Percentiles rank a stretch among this genome's conserved stretches.
These are phyloP conservation scores for Tolypocladium amazonense DNA, from an alignment of 2,329 filamentous ascomycete species.

Conservation along the genomic window DNA sequence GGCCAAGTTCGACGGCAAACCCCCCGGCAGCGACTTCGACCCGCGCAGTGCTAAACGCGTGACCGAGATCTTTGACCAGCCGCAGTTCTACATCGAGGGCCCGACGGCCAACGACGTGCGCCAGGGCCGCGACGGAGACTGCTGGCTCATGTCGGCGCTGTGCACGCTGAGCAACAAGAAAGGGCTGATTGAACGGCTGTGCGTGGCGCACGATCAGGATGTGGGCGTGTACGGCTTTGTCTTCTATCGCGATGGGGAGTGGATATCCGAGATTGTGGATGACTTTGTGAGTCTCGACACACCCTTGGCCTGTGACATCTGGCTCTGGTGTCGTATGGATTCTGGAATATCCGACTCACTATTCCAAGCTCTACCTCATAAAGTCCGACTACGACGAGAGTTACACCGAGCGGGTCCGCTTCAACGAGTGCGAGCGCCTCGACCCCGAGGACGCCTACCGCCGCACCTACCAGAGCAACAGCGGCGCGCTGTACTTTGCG, in stretches of 20 bases:
- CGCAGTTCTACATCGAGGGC: conserved; percentile 68
- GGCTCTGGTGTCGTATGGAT: too few species aligned
- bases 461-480: conserved; percentile 62
- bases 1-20: conserved; percentile 17
- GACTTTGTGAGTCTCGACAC: conserved; percentile 30
- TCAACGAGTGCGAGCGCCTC: conserved; percentile 33
- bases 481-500: conserved; percentile 64
- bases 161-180: conserved; percentile 67
- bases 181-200: conserved; percentile 61
- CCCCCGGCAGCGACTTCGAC: conserved; percentile 20
- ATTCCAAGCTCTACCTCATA: conserved; percentile 35
- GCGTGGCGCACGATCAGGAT: conserved; percentile 59
- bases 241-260: conserved; percentile 71
- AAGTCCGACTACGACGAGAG: conserved; percentile 52
- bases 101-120: conserved; percentile 68
- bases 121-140: conserved; percentile 71
- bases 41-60: conserved; percentile 58
- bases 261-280: conserved; percentile 49
- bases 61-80: conserved; percentile 63
- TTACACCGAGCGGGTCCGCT: conserved; percentile 33
- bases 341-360: not conserved
- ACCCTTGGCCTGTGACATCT: not conserved
- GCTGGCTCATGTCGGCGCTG: conserved; percentile 76
- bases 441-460: conserved; percentile 51
- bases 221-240: conserved; percentile 81